These are phyloP conservation scores for Raphanus raphanistrum DNA, from an alignment of 345 rosid species.

Conservation along the genomic window DNA sequence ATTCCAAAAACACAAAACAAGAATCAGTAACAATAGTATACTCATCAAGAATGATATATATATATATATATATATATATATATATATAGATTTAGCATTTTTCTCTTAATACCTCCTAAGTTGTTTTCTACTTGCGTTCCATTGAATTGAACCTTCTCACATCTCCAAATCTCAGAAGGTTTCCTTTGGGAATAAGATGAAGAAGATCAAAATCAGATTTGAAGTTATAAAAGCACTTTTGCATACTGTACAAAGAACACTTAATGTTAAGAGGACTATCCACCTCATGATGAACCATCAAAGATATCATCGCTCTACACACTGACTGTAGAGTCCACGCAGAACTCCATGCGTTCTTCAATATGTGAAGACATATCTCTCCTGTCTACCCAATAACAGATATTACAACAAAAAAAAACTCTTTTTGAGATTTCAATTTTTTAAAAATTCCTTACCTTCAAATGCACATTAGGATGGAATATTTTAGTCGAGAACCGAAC, in stretches of 20 bases:
- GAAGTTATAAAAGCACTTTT: no score
- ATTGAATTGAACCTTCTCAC: no score
- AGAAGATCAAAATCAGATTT: no score
- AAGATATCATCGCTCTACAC: conserved; percentile 93
- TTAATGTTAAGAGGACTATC: conserved; percentile 78
- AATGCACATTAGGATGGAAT: conserved; percentile 99
- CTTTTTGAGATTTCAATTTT: neutral
- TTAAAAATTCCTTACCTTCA: conserved; percentile 55
- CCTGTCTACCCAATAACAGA: conserved; percentile 58
- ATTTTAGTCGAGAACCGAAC: conserved; percentile 94
- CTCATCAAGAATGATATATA: neutral
- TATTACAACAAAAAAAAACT: no score
- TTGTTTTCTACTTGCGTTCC: no score
- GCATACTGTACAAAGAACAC: neutral
- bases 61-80: neutral
- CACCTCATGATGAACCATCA: conserved; percentile 98
- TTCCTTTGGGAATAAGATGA: no score
- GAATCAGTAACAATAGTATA: neutral
- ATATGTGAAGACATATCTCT: conserved; percentile 93
- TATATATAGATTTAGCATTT: neutral
- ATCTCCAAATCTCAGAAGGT: no score
- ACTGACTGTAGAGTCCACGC: conserved; percentile 99
- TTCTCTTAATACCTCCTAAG: conserved; percentile 89
- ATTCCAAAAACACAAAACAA: conserved; percentile 19
- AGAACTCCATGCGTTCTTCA: conserved; percentile 99